Base-by-base conservation (phyloP, 2,329 filamentous ascomycete species). In the Fusarium cyanostomum region DNA sequence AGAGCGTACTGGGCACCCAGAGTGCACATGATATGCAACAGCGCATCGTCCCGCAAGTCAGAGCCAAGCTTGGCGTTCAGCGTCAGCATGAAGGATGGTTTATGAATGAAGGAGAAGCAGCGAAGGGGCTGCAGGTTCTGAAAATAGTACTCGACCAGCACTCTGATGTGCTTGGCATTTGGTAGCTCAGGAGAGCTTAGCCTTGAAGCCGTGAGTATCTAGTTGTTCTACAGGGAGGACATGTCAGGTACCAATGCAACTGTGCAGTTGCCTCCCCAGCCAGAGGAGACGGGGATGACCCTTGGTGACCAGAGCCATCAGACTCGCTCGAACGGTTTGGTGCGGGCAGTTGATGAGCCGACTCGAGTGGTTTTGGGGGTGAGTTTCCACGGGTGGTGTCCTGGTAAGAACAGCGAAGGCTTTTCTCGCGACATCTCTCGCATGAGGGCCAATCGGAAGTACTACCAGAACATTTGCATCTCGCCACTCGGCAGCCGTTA, bases 91-190 rank as follows among this genome's bases (percentile, higher is more conserved):
- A 69, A 69, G 6, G 62, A 59, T 8, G 68, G 68, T 35, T 69
- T 69, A n/a, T 71, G 66, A 2, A 69, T 62, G 45, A 71, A 71
- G 16, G 56, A 61, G 28, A 68, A 69, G 35, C 65, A 69, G n/a
- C 68, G 67, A 13, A 71, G 62, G 1, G 63, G 63, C 30, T 71
- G 79, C 6, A 69, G 38, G 24, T 65, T 63, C 21, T 61, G 58
- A 27, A 69, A 69, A 43, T 69, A 69, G 16, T 52, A 43, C 18
- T 67, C 64, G 12, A 67, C 66, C 9, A 69, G 39, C 5, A 56
- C 31, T 13, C 51, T 43, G 9, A 62, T 55, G n/a, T 62, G 56
- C 21, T 60, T 60, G 10, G 12, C 21, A 9, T 48, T 46, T 16
- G 62, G 62, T 3, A 65, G 48, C 1, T 46, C 24, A 26, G 26